These are phyloP conservation scores for Cornus florida DNA, from an alignment of 148 eudicot genomes.

Conservation along the genomic window DNA sequence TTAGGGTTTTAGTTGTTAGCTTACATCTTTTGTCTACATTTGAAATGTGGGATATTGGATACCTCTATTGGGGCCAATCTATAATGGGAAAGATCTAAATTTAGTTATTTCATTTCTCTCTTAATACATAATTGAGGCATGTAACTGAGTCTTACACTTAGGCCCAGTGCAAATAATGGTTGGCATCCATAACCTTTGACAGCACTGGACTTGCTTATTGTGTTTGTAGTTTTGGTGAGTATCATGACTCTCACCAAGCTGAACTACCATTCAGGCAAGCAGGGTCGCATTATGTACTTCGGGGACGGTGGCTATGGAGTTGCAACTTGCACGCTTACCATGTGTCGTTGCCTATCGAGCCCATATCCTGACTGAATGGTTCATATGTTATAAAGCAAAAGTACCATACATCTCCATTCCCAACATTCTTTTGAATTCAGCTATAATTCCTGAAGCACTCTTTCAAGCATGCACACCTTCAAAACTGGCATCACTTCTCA, in stretches of 20 bases:
- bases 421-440: constrained; percentile 70
- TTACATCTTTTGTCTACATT: background rate
- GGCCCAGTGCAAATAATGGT: background rate
- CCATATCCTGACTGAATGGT: constrained; percentile 81
- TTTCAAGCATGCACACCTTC: constrained; percentile 67
- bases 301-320: constrained; percentile 87
- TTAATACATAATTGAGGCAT: background rate
- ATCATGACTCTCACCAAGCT: constrained; percentile 3
- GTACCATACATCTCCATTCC: constrained; percentile 83
- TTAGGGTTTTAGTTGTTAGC: background rate
- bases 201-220: background rate
- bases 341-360: constrained; percentile 93
- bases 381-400: constrained; percentile 67
- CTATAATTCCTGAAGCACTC: constrained; percentile 87
- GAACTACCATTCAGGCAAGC: constrained; percentile 57
- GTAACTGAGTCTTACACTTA: background rate
- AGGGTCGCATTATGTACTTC: constrained; percentile 82
- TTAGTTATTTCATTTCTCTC: background rate
- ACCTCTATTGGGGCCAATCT: background rate
- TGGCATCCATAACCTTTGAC: background rate
- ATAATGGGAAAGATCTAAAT: background rate
- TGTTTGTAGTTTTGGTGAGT: background rate
- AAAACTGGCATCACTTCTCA: constrained; percentile 54
- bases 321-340: constrained; percentile 88
- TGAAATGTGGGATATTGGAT: background rate